These are phyloP conservation scores for Fraxinus cuspidata DNA, from an alignment of 257 asterid species.

Conservation along the genomic window DNA sequence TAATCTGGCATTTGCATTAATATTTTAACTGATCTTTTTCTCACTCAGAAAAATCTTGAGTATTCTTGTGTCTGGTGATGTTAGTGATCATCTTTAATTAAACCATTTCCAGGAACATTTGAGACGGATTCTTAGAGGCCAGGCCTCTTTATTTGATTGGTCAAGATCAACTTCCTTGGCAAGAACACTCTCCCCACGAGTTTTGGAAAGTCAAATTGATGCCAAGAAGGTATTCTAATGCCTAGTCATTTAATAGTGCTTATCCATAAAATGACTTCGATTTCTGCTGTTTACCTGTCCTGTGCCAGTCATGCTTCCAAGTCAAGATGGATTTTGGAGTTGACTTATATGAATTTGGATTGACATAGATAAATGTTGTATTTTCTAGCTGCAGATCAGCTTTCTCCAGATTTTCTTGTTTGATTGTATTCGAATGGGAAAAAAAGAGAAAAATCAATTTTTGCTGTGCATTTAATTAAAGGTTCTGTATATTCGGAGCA, in stretches of 20 bases:
- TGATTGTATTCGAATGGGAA: neutral
- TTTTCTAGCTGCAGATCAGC: neutral
- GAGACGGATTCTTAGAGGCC: conserved; percentile 96
- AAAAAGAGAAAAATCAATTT: neutral
- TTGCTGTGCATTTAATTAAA: conserved; percentile 5
- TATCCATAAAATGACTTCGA: neutral
- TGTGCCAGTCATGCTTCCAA: conserved; percentile 16
- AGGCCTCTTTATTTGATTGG: conserved; percentile 93
- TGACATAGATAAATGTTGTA: neutral
- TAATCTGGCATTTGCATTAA: conserved; percentile 14
- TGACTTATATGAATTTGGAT: conserved; percentile 8
- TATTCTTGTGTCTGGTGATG: conserved; percentile 20
- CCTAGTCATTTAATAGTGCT: conserved; percentile 18
- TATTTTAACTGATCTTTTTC: conserved; percentile 12
- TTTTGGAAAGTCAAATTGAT: conserved; percentile 97
- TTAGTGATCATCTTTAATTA: conserved; percentile 17
- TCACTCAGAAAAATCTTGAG: conserved; percentile 23
- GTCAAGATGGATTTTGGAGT: conserved; percentile 7
- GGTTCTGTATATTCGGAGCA: neutral
- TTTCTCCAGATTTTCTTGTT: neutral
- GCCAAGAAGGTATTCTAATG: conserved; percentile 79
- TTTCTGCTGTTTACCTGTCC: conserved; percentile 23
- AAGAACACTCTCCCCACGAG: conserved; percentile 92
- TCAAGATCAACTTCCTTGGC: conserved; percentile 94
- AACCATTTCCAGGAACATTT: conserved; percentile 75